Conservation (phyloP, 495 filamentous ascomycete genomes). For the Echria macrotheca region DNA sequence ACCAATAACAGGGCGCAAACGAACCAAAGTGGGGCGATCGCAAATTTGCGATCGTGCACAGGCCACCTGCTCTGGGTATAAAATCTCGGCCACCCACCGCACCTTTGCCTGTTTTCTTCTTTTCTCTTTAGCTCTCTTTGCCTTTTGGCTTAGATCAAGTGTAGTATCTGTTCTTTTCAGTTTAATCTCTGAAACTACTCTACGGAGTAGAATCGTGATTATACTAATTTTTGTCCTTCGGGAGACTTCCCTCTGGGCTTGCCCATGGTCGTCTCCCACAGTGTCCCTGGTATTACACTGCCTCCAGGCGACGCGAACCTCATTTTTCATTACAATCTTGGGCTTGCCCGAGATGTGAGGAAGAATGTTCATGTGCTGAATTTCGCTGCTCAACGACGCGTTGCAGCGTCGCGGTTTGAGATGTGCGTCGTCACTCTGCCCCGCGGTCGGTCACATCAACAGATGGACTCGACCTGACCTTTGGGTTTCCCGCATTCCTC, state of each 20-base stretch:
- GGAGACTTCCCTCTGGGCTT: slow-evolving; percentile 55
- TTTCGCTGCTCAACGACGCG: too few species aligned
- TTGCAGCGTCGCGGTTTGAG: too few species aligned
- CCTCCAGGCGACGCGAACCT: slow-evolving; percentile 70
- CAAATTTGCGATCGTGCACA: slow-evolving; percentile 13
- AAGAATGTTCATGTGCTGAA: slow-evolving; percentile 41
- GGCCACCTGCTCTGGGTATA: slow-evolving; percentile 10
- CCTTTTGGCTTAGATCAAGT: slow-evolving; percentile 94
- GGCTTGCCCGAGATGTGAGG: slow-evolving; percentile 57
- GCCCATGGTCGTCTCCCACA: slow-evolving; percentile 62
- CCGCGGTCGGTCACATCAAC: too few species aligned
- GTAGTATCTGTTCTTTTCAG: slow-evolving; percentile 99
- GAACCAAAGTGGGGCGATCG: too few species aligned
- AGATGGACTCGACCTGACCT: too few species aligned
- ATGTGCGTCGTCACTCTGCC: too few species aligned
- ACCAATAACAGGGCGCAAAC: too few species aligned
- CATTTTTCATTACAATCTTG: slow-evolving; percentile 43
- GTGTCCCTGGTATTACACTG: slow-evolving; percentile 90
- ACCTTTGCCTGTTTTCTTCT: slow-evolving; percentile 9
- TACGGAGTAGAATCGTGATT: slow-evolving; percentile 74
- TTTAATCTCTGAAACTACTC: slow-evolving; percentile 73
- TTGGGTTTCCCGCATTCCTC: too few species aligned
- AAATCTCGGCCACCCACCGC: background rate
- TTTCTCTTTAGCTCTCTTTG: slow-evolving; percentile 35
- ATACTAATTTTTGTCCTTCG: slow-evolving; percentile 66